phyloP scores from a whole-genome alignment of 768 basidiomycete genomes.

The Kondoa malvinella region DNA sequence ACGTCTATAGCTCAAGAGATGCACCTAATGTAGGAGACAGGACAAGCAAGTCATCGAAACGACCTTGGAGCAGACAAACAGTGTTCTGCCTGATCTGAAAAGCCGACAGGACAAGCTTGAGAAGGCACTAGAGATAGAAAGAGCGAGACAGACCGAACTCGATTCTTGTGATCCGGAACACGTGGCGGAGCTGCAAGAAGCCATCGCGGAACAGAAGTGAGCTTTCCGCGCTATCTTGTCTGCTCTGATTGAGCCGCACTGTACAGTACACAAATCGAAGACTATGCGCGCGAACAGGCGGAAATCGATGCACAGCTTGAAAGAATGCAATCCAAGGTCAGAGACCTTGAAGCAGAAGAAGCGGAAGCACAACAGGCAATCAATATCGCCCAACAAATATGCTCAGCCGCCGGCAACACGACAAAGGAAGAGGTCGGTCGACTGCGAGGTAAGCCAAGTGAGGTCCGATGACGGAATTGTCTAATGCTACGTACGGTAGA shows the following conservation, averaged over 20 bases:
- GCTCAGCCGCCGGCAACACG: conserved; percentile 14
- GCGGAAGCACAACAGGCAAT: conserved; percentile 7
- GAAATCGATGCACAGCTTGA: conserved; percentile 13
- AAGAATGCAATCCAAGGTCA: conserved; percentile 13
- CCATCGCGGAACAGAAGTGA: conserved; percentile 26
- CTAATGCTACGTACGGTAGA: conserved; percentile 6
- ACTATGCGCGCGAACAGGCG: conserved; percentile 13
- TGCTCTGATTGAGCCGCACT: too few species aligned
- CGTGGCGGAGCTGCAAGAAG: conserved; percentile 19
- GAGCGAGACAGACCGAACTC: conserved; percentile 22
- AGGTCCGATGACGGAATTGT: neutral
- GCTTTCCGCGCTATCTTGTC: neutral
- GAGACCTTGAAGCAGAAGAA: conserved; percentile 16
- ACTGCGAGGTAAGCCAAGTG: conserved; percentile 18
- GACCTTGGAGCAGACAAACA: neutral
- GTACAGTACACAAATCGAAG: conserved; percentile 15
- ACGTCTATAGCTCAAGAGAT: too few species aligned
- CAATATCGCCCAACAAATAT: conserved; percentile 7
- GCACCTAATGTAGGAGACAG: neutral
- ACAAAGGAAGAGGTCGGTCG: conserved; percentile 23
- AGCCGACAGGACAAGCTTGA: conserved; percentile 18
- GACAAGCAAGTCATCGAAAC: conserved; percentile 19
- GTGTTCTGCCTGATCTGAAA: conserved; percentile 19
- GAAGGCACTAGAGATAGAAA: conserved; percentile 20
- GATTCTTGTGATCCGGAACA: conserved; percentile 21